phyloP scores from a whole-genome alignment of 306 rosid genomes.

The Psophocarpus tetragonolobus region DNA sequence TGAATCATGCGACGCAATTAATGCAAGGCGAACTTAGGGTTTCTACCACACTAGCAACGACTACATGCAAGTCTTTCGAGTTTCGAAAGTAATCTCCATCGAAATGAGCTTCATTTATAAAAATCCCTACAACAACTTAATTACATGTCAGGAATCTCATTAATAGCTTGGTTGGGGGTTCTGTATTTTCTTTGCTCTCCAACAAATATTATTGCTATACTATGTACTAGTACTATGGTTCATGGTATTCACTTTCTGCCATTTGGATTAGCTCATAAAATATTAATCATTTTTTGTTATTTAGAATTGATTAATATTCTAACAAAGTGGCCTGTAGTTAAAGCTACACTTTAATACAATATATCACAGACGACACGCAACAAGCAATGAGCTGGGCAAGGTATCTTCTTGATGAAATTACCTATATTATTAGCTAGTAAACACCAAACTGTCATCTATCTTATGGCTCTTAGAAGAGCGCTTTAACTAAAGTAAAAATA shows the following conservation, averaged over 20 bases:
- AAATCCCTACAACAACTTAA: constrained; percentile 53
- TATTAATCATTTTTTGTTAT: not conserved
- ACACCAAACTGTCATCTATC: not conserved
- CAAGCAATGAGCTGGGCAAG: constrained; percentile 21
- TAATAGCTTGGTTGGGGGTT: constrained; percentile 39
- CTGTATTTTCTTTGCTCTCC: not conserved
- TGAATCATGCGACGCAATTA: constrained; percentile 74
- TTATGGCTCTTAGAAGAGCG: not conserved
- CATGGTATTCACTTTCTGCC: not conserved
- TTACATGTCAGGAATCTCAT: constrained; percentile 70
- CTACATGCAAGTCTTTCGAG: constrained; percentile 20
- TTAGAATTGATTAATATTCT: not conserved
- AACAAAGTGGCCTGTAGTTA: not conserved
- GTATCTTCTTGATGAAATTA: not conserved
- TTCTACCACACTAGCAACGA: constrained; percentile 29
- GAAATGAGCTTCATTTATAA: constrained; percentile 57
- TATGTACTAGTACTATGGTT: too few species aligned
- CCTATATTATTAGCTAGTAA: not conserved
- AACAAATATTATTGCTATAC: not conserved
- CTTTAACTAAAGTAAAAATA: not conserved
- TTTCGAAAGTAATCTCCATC: constrained; percentile 42
- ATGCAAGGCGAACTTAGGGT: constrained; percentile 44
- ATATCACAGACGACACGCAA: not conserved
- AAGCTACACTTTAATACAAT: not conserved
- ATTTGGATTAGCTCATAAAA: not conserved